Base-by-base conservation (phyloP, 2,329 filamentous ascomycete genomes). In the Apiospora hydei region DNA sequence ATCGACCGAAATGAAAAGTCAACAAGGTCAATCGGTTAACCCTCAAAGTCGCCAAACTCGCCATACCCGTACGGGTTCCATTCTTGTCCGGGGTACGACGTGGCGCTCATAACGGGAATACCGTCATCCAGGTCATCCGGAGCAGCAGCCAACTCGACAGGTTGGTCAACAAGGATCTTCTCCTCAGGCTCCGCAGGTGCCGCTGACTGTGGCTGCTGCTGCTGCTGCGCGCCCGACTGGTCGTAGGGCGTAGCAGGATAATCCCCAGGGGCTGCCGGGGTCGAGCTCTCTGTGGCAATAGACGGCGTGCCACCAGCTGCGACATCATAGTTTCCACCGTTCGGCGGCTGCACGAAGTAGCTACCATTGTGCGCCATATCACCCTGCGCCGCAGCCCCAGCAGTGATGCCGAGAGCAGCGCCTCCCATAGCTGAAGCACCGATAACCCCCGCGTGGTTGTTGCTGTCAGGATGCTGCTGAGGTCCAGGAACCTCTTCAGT, bases 61-160 rank as follows among this genome's bases (percentile, higher is more conserved):
- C 80, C 80, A 8, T 78, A 81, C 0, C 77, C 79, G 64, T 81
- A 82, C 1, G 85, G 86, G 67, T 84, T 83, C 87, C 88, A 90
- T 76, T 89, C 88, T 80, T 88, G 86, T 0, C 88, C 88, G 0
- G 88, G 88, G 75, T 89, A 90, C 73, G 83, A 85, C 3, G 86
- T 87, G 2, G 86, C 87, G 38, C 82, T 84, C 88, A 90, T 90
- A 44, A 83, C 80, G 1, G 83, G 83, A 44, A 85, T 80, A 18
- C 85, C 83, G 41, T 85, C 83, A 69, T 84, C 83, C 67, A 73
- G 72, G 69, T 78, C 74, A 44, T 76, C 77, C 38, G 78, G 77
- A 34, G 80, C 79, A 4, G 79, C 80, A 5, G 79, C 77, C 21
- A 80, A 74, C 70, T 78, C 79, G 26, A 77, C 78, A 4, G 77